Conservation (phyloP, 495 filamentous ascomycete genomes). For the Polyplosphaeria fusca region DNA sequence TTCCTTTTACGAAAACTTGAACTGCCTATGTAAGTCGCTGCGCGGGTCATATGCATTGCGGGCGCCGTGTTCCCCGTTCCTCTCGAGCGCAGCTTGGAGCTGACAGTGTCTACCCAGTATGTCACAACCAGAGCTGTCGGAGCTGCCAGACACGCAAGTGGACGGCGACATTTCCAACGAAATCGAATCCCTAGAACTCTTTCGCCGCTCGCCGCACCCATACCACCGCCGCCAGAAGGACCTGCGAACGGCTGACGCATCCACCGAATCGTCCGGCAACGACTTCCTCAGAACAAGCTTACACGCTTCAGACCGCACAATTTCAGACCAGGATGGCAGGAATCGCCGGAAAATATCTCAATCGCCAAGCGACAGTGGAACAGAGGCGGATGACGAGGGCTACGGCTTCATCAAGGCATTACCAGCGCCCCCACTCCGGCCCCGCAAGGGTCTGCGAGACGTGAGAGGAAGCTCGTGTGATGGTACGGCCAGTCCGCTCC, state of each 20-base stretch:
- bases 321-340: constrained; percentile 23
- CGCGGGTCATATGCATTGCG: no score
- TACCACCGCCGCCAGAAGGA: constrained; percentile 60
- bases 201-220: constrained; percentile 74
- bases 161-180: constrained; percentile 5
- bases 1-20: no score
- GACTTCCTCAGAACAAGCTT: constrained; percentile 11
- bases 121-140: neutral
- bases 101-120: neutral
- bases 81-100: no score
- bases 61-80: no score
- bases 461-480: constrained; percentile 33
- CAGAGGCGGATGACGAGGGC: constrained; percentile 85
- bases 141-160: neutral
- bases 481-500: constrained; percentile 50
- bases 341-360: constrained; percentile 19
- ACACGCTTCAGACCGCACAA: constrained; percentile 9
- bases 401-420: constrained; percentile 69
- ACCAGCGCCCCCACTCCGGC: constrained; percentile 66
- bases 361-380: constrained; percentile 77
- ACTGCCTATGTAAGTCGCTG: no score
- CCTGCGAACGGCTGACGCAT: constrained; percentile 41
- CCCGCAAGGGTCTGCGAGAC: constrained; percentile 68
- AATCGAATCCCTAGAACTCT: constrained; percentile 30
- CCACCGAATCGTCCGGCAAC: constrained; percentile 25